Conservation (phyloP, 306 rosid species). For the Cicer judaicum region DNA sequence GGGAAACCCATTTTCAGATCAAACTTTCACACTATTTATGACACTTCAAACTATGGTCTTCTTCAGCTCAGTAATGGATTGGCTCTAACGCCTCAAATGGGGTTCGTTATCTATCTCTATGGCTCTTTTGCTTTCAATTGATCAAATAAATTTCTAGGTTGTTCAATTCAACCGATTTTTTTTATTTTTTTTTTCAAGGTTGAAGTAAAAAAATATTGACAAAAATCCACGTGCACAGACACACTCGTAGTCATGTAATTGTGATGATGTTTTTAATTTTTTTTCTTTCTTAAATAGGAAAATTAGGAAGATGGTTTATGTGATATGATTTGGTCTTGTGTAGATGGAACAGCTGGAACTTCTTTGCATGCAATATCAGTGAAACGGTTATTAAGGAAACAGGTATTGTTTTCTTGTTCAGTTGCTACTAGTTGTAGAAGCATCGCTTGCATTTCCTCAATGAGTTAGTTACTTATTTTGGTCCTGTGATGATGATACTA, state of each 20-base stretch:
- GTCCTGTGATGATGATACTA: too few relatives aligned
- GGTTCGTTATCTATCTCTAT: conserved; percentile 54
- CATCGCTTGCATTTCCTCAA: background rate
- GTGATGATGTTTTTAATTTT: conserved; percentile 14
- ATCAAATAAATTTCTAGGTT: background rate
- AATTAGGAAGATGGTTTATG: background rate
- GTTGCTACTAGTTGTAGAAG: background rate
- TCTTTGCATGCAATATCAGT: conserved; percentile 90
- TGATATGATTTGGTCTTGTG: conserved; percentile 31
- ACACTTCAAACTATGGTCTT: conserved; percentile 81
- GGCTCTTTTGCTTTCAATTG: background rate
- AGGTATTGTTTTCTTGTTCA: conserved; percentile 55
- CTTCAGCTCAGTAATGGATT: conserved; percentile 77
- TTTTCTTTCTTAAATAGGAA: background rate
- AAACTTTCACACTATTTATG: conserved; percentile 58
- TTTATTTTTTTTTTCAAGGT: background rate
- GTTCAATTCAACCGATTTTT: background rate
- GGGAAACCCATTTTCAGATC: conserved; percentile 60
- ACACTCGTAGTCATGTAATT: background rate
- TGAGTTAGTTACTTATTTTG: too few relatives aligned
- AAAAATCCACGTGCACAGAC: too few relatives aligned
- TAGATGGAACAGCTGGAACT: conserved; percentile 99
- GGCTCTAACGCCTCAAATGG: conserved; percentile 96
- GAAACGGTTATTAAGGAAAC: conserved; percentile 88
- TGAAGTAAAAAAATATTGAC: too few relatives aligned